Percentiles rank a stretch among this genome's conserved stretches.
phyloP scores from a whole-genome alignment of 192 early-diverging fungal genomes.

The Blastocladiella britannica region DNA sequence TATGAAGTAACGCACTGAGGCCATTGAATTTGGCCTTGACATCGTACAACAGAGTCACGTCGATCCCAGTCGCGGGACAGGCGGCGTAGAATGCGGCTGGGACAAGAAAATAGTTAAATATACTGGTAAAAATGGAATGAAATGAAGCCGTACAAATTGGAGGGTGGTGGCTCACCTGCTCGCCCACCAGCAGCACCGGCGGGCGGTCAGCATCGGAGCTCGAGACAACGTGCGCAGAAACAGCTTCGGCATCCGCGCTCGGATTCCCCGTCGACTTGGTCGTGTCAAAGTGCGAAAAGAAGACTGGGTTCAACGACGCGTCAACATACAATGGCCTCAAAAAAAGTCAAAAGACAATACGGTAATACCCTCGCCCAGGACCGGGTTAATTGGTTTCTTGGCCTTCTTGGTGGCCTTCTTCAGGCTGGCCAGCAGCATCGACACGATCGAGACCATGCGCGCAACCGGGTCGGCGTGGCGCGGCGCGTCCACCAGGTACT shows the following conservation, averaged over 20 bases:
- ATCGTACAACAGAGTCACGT: not conserved
- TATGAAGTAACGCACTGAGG: no score
- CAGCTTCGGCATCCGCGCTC: no score
- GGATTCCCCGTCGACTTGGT: no score
- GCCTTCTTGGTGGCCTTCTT: not conserved
- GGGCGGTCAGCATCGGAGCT: not conserved
- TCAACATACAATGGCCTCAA: no score
- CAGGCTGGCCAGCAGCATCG: not conserved
- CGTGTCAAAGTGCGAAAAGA: not conserved
- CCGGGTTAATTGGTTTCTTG: not conserved
- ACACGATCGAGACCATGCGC: not conserved
- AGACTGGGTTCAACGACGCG: no score
- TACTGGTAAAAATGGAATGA: no score
- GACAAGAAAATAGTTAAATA: no score
- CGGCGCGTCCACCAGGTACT: not conserved
- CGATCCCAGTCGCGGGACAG: not conserved
- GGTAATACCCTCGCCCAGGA: not conserved
- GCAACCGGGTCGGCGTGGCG: not conserved
- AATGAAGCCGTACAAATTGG: no score
- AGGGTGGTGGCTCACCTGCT: not conserved
- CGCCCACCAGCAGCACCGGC: not conserved
- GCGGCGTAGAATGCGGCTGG: not conserved
- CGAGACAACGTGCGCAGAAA: no score
- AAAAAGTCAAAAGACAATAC: no score
- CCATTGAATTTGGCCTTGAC: not conserved